Percentiles rank a stretch among this genome's conserved stretches.
Evolutionary conservation across 306 rosid genomes (phyloP).

Genomic region (Cucurbita argyrosperma): DNA sequence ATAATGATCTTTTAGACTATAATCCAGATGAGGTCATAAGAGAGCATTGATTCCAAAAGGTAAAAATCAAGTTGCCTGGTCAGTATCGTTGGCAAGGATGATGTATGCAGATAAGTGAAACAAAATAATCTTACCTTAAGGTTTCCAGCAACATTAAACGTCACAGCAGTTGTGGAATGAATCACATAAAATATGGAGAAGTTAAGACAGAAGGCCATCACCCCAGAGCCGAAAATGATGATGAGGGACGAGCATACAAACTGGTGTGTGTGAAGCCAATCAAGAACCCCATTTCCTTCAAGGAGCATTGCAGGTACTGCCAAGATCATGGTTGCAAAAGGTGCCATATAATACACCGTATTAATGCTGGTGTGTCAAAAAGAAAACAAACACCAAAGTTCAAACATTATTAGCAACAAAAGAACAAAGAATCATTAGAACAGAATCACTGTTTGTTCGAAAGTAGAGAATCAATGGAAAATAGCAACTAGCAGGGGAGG

Average conservation of each 20-base stretch:
- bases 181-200: slow-evolving; percentile 95
- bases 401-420: neutral
- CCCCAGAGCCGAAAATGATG: slow-evolving; percentile 83
- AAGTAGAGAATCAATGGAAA: neutral
- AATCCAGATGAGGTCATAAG: too few relatives aligned
- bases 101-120: neutral
- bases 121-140: slow-evolving; percentile 58
- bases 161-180: slow-evolving; percentile 94
- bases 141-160: slow-evolving; percentile 95
- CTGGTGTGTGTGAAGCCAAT: slow-evolving; percentile 70
- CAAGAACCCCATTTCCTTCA: slow-evolving; percentile 79
- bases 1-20: neutral
- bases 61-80: neutral
- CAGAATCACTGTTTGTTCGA: neutral
- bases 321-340: slow-evolving; percentile 94
- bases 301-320: slow-evolving; percentile 78
- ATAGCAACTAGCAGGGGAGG: neutral
- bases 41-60: neutral
- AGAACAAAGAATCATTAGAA: neutral
- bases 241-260: slow-evolving; percentile 49
- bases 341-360: slow-evolving; percentile 98
- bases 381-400: neutral
- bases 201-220: slow-evolving; percentile 90
- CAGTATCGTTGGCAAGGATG: neutral
- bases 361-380: slow-evolving; percentile 46